Base-by-base conservation (phyloP, 2,329 filamentous ascomycete genomes). In the Ascochyta clinopodiicola region DNA sequence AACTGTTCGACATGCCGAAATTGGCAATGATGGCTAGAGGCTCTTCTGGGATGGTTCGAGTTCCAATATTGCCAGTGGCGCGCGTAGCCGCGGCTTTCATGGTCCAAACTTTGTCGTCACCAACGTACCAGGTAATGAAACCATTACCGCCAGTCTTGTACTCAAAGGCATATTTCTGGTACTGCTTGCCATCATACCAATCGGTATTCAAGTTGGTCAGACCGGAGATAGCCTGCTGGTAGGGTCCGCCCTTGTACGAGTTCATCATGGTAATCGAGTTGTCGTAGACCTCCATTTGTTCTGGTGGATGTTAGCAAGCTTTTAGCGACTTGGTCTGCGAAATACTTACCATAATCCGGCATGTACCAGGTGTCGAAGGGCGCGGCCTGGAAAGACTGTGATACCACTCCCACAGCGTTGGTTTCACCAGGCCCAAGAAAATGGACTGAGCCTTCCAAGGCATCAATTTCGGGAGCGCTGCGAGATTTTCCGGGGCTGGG, bases 341-440 rank as follows among this genome's bases (percentile, higher is more conserved):
- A 19, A 22, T 32, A 46, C 66, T 67, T 56, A 77, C 75, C 72
- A 54, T 75, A 76, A 65, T 88, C 81, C 8, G 87, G 86, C 74
- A 86, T 84, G 67, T 88, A 90, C 80, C 84, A 88, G 40, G 87
- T 79, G 67, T 91, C 88, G 62, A 90, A 90, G 2, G 88, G 88
- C 1, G 88, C 88, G 54, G 86, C 80, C 66, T 90, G 87, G 67
- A 84, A 82, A 71, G 84, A 87, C 64, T 90, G 86, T 6, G 88
- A 89, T 2, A 85, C 88, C 19, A 80, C 77, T 40, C 87, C 87
- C 44, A 88, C 80, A 31, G 78, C 79, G n/a, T 78, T 79, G 29
- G 76, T 78, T 19, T 79, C 69, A n/a, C 78, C 76, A 35, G 78
- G 75, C 15, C 82, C 81, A 22, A 87, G 66, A 17, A 79, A 77